Evolutionary conservation across 2,329 filamentous ascomycete species (phyloP).

Genomic region (Diaporthe eres): DNA sequence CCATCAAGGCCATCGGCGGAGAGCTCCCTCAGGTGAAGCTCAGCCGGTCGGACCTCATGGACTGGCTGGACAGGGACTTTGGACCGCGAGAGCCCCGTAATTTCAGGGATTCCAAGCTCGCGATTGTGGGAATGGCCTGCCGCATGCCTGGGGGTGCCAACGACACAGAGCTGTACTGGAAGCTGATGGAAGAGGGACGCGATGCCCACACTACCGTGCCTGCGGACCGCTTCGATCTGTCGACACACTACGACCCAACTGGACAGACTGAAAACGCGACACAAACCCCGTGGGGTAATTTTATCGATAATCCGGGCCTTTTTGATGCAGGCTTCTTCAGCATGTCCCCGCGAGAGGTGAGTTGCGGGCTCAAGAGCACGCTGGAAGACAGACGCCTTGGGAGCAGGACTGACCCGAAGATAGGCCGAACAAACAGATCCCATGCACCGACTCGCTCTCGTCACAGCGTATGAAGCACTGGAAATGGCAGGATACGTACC

Average conservation of each 20-base stretch:
- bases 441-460: neutral
- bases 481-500: slow-evolving; percentile 8
- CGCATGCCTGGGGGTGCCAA: slow-evolving; percentile 51
- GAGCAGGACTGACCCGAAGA: neutral
- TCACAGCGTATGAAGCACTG: slow-evolving; percentile 13
- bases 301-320: neutral
- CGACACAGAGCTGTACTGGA: slow-evolving; percentile 3
- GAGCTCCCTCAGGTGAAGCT: neutral
- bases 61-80: neutral
- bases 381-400: neutral
- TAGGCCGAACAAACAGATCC: slow-evolving; percentile 64
- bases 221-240: slow-evolving; percentile 53
- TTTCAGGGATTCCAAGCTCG: slow-evolving; percentile 73
- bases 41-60: slow-evolving; percentile 1
- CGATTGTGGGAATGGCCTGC: slow-evolving; percentile 83
- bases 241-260: slow-evolving; percentile 77
- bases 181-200: slow-evolving; percentile 71
- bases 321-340: slow-evolving; percentile 14
- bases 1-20: neutral
- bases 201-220: slow-evolving; percentile 73
- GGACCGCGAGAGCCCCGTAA: neutral
- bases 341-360: slow-evolving; percentile 11
- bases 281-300: slow-evolving; percentile 68
- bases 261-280: neutral
- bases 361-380: neutral